phyloP scores from a whole-genome alignment of 2,329 filamentous ascomycete genomes.

The Ceratocystis colombiana region DNA sequence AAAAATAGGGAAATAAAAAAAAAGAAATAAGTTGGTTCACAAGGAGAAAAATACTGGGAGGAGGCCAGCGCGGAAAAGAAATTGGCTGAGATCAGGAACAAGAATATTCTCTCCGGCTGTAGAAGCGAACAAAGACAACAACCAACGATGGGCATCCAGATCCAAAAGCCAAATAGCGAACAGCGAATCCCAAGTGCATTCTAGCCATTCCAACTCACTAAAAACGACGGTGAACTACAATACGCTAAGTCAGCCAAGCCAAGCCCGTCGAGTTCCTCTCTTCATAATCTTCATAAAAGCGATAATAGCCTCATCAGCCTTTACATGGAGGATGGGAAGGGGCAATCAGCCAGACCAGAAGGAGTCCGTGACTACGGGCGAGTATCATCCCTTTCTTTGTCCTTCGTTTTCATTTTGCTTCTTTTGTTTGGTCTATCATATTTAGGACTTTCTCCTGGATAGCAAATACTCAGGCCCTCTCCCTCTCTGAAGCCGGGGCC shows the following conservation, averaged over 20 bases:
- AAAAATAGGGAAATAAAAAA: not conserved
- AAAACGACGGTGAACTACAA: not conserved
- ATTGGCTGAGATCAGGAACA: constrained; percentile 10
- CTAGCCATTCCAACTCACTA: not conserved
- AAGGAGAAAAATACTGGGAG: not conserved
- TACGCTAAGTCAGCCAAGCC: constrained; percentile 1
- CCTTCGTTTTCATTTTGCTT: not conserved
- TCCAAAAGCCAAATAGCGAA: not conserved
- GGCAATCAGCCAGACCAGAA: no score
- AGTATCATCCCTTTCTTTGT: not conserved
- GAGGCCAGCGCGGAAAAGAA: not conserved
- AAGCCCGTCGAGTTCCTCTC: not conserved
- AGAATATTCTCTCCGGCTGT: constrained; percentile 14
- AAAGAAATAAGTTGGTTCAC: not conserved
- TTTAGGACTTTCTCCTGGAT: no score
- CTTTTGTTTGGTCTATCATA: not conserved
- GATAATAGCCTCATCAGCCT: no score
- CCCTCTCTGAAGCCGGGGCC: no score
- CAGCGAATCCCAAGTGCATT: no score
- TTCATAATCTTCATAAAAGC: not conserved
- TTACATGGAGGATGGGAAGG: no score
- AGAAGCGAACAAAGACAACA: constrained; percentile 14
- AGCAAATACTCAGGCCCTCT: no score
- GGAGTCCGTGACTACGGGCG: no score
- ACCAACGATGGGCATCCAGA: not conserved